Evolutionary conservation across 75 land plant species (phyloP).

Genomic region (Larix kaempferi): DNA sequence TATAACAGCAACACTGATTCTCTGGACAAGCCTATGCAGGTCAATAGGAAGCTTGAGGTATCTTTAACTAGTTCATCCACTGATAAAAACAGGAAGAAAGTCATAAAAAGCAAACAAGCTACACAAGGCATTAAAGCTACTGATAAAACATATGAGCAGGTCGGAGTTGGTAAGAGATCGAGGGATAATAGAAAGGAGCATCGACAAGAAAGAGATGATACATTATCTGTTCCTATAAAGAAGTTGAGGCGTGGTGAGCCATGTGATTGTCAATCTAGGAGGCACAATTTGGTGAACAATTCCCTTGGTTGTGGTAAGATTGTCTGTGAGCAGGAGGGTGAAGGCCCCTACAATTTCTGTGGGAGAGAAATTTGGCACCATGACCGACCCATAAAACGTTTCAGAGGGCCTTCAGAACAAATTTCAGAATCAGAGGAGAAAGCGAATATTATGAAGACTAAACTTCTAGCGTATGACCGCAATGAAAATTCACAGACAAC

Average conservation of each 20-base stretch:
- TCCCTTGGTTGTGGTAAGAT: constrained; percentile 93
- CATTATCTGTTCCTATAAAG: constrained; percentile 58
- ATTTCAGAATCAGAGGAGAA: constrained; percentile 39
- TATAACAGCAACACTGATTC: constrained; percentile 3
- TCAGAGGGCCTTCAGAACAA: constrained; percentile 4
- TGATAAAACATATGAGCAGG: too few species aligned
- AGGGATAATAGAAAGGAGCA: constrained; percentile 58
- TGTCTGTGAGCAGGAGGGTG: constrained; percentile 95
- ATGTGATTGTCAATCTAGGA: constrained; percentile 88
- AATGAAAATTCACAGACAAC: constrained; percentile 77
- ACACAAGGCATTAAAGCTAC: too few species aligned
- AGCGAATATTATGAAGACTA: constrained; percentile 85
- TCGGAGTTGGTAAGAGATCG: too few species aligned
- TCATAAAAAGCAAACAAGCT: too few species aligned
- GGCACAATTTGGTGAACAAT: constrained; percentile 82
- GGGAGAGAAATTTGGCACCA: constrained; percentile 60
- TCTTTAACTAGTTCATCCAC: too few species aligned
- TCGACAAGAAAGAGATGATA: constrained; percentile 75
- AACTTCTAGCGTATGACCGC: constrained; percentile 85
- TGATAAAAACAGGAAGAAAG: too few species aligned
- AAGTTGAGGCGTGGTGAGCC: constrained; percentile 45
- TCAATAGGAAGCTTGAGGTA: constrained; percentile 76
- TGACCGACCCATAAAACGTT: constrained; percentile 8
- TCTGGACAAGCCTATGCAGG: constrained; percentile 39
- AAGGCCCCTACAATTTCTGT: constrained; percentile 90